These are phyloP conservation scores for Millerozyma miso DNA, from an alignment of 805 yeast species.

Conservation along the genomic window DNA sequence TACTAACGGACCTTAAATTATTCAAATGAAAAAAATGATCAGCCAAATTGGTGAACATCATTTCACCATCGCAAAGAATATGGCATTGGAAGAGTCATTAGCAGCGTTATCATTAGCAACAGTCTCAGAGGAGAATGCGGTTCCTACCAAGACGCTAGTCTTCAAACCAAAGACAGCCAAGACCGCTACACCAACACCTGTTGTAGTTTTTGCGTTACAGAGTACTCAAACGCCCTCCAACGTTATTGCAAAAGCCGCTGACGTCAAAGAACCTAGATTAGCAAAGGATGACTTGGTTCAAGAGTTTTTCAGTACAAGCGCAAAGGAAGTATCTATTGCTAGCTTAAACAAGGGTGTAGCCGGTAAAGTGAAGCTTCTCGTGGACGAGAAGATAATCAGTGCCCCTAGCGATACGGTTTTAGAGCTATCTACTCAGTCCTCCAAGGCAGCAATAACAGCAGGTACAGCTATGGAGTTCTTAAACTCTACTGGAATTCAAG, in stretches of 20 bases:
- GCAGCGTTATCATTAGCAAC: slow-evolving; percentile 61
- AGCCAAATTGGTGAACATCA: no score
- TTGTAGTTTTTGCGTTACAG: slow-evolving; percentile 72
- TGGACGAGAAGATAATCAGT: slow-evolving; percentile 49
- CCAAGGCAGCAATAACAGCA: slow-evolving; percentile 50
- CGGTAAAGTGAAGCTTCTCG: slow-evolving; percentile 55
- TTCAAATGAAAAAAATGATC: background rate
- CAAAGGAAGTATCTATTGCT: slow-evolving; percentile 63
- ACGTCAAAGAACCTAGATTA: slow-evolving; percentile 79
- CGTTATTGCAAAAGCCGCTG: slow-evolving; percentile 60
- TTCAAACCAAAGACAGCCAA: slow-evolving; percentile 92
- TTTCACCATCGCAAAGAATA: slow-evolving; percentile 15
- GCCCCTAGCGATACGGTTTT: slow-evolving; percentile 33
- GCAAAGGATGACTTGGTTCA: slow-evolving; percentile 78
- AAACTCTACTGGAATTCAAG: slow-evolving; percentile 46
- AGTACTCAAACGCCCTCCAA: slow-evolving; percentile 67
- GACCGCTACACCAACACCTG: slow-evolving; percentile 71
- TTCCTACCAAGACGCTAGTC: slow-evolving; percentile 68
- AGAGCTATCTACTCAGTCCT: slow-evolving; percentile 48
- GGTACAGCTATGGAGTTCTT: slow-evolving; percentile 44
- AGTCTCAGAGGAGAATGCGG: slow-evolving; percentile 47
- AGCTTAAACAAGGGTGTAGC: slow-evolving; percentile 41
- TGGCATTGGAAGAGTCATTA: slow-evolving; percentile 68
- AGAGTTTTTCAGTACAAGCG: slow-evolving; percentile 52
- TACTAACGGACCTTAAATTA: background rate